These are phyloP conservation scores for Phialophora chinensis DNA, from an alignment of 2,329 filamentous ascomycete genomes.

Conservation along the genomic window DNA sequence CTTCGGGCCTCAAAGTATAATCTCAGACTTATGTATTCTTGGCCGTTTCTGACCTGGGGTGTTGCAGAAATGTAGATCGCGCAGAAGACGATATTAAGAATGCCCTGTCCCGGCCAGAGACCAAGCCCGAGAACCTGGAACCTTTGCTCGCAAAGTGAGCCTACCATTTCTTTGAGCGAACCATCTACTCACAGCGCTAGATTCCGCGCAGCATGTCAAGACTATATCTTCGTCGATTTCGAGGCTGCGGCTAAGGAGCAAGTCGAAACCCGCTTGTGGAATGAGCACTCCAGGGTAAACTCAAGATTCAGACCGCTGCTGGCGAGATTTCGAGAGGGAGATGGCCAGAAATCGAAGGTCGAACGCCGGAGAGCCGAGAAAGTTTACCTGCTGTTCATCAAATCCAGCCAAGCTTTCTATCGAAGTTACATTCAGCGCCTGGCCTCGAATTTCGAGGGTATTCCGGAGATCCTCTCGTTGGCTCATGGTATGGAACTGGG, in stretches of 20 bases:
- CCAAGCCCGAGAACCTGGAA: conserved; percentile 32
- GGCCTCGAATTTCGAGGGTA: conserved; percentile 63
- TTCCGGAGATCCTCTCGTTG: conserved; percentile 64
- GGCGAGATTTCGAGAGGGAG: conserved; percentile 57
- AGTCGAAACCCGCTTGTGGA: conserved; percentile 77
- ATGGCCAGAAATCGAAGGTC: conserved; percentile 60
- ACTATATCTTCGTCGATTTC: conserved; percentile 33
- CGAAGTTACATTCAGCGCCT: conserved; percentile 81
- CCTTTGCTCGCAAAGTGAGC: conserved; percentile 35
- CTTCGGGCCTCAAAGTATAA: conserved; percentile 61
- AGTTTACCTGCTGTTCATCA: conserved; percentile 82
- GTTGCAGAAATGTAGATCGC: conserved; percentile 49
- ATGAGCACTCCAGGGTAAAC: conserved; percentile 77
- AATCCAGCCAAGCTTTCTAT: conserved; percentile 87
- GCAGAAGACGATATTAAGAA: conserved; percentile 51
- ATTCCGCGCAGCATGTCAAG: conserved; percentile 36
- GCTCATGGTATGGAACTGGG: conserved; percentile 58
- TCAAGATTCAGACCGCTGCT: conserved; percentile 75
- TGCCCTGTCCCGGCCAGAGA: conserved; percentile 43
- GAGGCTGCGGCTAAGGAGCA: conserved; percentile 63
- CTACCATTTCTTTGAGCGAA: background rate
- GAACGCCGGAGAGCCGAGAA: conserved; percentile 79
- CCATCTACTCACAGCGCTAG: conserved; percentile 27
- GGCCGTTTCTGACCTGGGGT: conserved; percentile 6
- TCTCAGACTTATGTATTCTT: background rate